These are phyloP conservation scores for Lactarius indigo DNA, from an alignment of 768 basidiomycete genomes.

Conservation along the genomic window DNA sequence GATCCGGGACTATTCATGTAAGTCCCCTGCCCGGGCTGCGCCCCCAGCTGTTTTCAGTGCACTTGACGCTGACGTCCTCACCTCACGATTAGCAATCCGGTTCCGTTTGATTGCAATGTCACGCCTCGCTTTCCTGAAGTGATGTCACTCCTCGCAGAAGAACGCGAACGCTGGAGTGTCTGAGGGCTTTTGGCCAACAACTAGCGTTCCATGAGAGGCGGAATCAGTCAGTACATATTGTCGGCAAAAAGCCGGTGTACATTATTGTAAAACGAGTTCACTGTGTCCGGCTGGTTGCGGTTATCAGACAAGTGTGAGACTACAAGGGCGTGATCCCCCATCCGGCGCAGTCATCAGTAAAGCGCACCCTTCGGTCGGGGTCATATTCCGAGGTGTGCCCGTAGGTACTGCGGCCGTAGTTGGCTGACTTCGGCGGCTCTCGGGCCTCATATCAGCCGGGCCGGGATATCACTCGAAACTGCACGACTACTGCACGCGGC, in stretches of 20 bases:
- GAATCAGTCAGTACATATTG: neutral
- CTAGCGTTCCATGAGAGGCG: neutral
- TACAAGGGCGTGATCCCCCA: neutral
- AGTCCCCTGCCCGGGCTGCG: neutral
- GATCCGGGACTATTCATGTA: conserved; percentile 15
- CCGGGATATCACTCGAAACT: too few relatives aligned
- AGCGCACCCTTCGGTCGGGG: neutral
- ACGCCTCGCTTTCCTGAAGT: conserved; percentile 24
- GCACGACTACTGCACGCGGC: too few relatives aligned
- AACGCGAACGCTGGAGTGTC: neutral
- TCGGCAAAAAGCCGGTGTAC: neutral
- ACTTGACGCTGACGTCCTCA: neutral
- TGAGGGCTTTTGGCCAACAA: neutral
- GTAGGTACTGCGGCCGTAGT: too few relatives aligned
- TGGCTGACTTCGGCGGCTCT: too few relatives aligned
- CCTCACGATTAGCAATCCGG: conserved; percentile 10
- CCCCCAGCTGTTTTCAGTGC: neutral
- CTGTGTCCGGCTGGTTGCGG: neutral
- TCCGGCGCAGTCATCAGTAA: neutral
- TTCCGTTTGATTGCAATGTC: conserved; percentile 22
- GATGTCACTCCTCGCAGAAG: conserved; percentile 4
- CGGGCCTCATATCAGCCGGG: too few relatives aligned
- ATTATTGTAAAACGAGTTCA: neutral
- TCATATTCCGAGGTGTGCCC: neutral
- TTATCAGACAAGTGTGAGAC: neutral